Evolutionary conservation across 2,329 filamentous ascomycete genomes (phyloP), one percentile per base, ranked within the genome.

Genomic region (Westerdykella sp.): DNA sequence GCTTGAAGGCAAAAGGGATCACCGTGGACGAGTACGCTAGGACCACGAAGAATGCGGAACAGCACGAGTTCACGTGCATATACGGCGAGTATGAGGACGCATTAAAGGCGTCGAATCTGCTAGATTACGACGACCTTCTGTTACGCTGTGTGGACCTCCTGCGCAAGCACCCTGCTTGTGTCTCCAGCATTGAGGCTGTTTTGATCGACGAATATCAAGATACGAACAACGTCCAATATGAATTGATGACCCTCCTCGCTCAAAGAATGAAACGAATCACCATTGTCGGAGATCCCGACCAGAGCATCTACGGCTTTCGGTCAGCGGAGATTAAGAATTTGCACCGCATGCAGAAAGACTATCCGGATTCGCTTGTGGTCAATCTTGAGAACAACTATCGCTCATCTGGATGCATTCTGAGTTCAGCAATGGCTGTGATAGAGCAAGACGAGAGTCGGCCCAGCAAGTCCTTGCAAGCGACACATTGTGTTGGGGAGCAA

Each of bases 171-270:
- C 87, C 90, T 0, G 73, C 79, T 12, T 96, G 90, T 57, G 90
- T 96, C 3, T 83, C 83, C 12, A 96, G 95, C 54, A 82, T 98
- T 14, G 83, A 96, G 65, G 81, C 87, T 0, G 89, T 97, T 6
- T 75, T 98, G 37, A 94, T 98, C 49, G 91, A 98, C 62, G 91
- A 98, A 62, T 98, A 96, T 50, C 91, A 98, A 67, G 91, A 98
- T 68, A 97, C 91, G 6, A 98, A 97, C 61, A 79, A 87, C 15
- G 83, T 96, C 4, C 91, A 98, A 65, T 97, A 95, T 58, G 88
- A 96, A 54, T 72, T 98, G 34, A 96, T 96, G 89, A 84, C 79
- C 49, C 75, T 95, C 1, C 83, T 98, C 56, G 87, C 90, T 1
- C 81, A 87, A 47, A 70, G 74, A 16, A 75, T 77, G 35, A 78